phyloP scores from a whole-genome alignment of 352 stramenopile genomes.

The Phytophthora sp. region DNA sequence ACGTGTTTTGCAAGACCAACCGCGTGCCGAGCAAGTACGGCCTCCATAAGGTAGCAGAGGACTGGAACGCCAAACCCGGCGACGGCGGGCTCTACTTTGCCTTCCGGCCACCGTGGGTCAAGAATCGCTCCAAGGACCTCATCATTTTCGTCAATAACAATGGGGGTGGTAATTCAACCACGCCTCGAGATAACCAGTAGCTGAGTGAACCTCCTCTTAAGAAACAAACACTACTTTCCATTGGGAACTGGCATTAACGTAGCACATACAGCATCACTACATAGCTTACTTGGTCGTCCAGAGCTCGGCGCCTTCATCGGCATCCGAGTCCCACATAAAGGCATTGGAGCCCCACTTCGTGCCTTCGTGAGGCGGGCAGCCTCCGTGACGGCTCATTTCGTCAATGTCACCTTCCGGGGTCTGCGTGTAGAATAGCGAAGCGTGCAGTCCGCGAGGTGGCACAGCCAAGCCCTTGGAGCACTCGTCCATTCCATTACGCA shows the following conservation, averaged over 20 bases:
- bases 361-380: conserved; percentile 81
- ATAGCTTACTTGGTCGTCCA: conserved; percentile 77
- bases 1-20: conserved; percentile 76
- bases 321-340: conserved; percentile 87
- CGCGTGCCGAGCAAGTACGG: conserved; percentile 73
- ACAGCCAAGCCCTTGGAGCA: conserved; percentile 79
- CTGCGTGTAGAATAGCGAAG: conserved; percentile 83
- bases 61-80: conserved; percentile 76
- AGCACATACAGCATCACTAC: background rate
- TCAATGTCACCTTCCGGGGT: conserved; percentile 78
- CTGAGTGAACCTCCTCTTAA: background rate
- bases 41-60: conserved; percentile 78
- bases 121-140: conserved; percentile 64
- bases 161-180: background rate
- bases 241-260: conserved; percentile 14
- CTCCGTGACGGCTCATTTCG: conserved; percentile 77
- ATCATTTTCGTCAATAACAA: conserved; percentile 45
- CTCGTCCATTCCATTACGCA: conserved; percentile 77
- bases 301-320: conserved; percentile 77
- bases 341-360: conserved; percentile 84
- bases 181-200: conserved; percentile 15
- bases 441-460: conserved; percentile 68
- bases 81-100: conserved; percentile 70
- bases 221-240: conserved; percentile 21
- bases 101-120: conserved; percentile 63